A percentile compares a stretch with the other conserved stretches of the same genome.
phyloP scores from a whole-genome alignment of 192 early-diverging fungal genomes.

The Chytriomyces sp. region DNA sequence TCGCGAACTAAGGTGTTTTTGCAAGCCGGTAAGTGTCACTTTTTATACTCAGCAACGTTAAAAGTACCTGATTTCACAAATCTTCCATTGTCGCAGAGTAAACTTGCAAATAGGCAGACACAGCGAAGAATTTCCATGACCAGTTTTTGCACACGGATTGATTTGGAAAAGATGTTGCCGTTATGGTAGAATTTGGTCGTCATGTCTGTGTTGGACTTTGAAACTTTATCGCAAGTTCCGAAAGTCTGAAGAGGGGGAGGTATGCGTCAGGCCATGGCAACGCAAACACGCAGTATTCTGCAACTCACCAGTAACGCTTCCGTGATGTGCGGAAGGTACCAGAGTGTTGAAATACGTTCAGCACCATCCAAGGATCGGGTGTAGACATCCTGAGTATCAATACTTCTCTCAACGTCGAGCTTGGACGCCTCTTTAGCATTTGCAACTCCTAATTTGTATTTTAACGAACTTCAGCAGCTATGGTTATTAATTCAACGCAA shows the following conservation, averaged over 20 bases:
- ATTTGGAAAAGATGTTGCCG: constrained; percentile 41
- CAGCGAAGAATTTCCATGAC: constrained; percentile 50
- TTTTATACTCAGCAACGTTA: neutral
- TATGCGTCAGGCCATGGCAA: neutral
- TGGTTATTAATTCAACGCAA: neutral
- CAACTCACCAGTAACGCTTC: constrained; percentile 48
- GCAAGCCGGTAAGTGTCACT: neutral
- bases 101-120: constrained; percentile 44
- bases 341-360: constrained; percentile 48
- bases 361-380: constrained; percentile 27
- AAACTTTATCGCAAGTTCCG: constrained; percentile 29
- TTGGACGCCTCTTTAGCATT: constrained; percentile 28
- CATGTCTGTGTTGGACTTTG: constrained; percentile 38
- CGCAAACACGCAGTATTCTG: neutral
- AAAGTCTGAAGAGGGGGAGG: neutral
- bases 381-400: constrained; percentile 53
- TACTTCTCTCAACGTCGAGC: constrained; percentile 41
- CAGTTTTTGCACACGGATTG: constrained; percentile 46
- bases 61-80: constrained; percentile 47
- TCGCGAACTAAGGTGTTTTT: constrained; percentile 40
- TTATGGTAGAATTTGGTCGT: constrained; percentile 47
- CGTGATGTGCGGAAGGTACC: constrained; percentile 60
- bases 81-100: constrained; percentile 55
- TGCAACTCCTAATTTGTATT: neutral
- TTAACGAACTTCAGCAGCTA: neutral